A percentile compares a stretch with the other conserved stretches of the same genome.
phyloP scores from a whole-genome alignment of 371 early-diverging fungal genomes.

The Rhizopus sp. region DNA sequence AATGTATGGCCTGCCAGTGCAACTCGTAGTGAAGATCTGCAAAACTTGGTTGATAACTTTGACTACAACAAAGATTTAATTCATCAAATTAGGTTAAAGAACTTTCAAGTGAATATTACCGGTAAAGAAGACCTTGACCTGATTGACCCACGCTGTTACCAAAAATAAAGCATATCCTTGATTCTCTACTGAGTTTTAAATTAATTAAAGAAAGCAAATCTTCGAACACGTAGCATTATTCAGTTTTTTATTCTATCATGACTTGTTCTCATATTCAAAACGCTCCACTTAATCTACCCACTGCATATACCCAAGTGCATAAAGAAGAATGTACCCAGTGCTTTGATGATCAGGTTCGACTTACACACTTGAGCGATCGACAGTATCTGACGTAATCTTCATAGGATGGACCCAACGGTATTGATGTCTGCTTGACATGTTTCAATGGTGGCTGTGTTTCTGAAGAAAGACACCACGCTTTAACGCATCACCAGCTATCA shows the following conservation, averaged over 20 bases:
- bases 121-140: conserved; percentile 17
- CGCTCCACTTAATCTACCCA: conserved; percentile 36
- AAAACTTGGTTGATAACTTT: conserved; percentile 27
- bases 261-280: conserved; percentile 47
- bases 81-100: conserved; percentile 6
- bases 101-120: conserved; percentile 21
- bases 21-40: conserved; percentile 30
- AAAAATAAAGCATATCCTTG: too few relatives aligned
- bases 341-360: conserved; percentile 81
- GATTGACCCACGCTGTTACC: conserved; percentile 3
- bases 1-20: conserved; percentile 44
- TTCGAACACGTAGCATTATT: neutral
- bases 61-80: conserved; percentile 23
- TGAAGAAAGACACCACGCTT: conserved; percentile 68
- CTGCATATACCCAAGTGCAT: conserved; percentile 66
- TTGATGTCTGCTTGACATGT: conserved; percentile 93
- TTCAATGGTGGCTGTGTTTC: conserved; percentile 88
- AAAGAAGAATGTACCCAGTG: conserved; percentile 97
- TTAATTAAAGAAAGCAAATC: too few relatives aligned
- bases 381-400: neutral
- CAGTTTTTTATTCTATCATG: conserved; percentile 21
- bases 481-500: conserved; percentile 68
- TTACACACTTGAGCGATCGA: neutral
- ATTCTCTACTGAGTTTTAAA: too few relatives aligned
- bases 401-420: conserved; percentile 71